These are phyloP conservation scores for Boletus subcaerulescens DNA, from an alignment of 768 basidiomycete genomes.

Conservation along the genomic window DNA sequence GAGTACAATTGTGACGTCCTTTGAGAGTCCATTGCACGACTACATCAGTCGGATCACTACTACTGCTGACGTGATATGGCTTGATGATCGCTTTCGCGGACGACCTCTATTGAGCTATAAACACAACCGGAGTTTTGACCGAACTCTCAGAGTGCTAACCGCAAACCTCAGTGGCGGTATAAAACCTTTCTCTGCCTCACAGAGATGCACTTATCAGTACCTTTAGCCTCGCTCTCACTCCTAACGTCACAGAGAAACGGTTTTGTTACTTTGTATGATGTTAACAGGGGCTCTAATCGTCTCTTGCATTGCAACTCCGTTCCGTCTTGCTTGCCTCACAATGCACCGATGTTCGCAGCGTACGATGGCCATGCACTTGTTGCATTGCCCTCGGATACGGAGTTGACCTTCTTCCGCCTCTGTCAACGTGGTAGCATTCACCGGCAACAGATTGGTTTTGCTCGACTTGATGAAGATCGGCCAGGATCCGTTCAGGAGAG, in stretches of 20 bases:
- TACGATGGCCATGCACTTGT: constrained; percentile 34
- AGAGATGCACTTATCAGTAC: not conserved
- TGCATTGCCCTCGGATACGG: constrained; percentile 27
- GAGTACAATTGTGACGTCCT: constrained; percentile 48
- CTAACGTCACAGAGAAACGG: constrained; percentile 59
- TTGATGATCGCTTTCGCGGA: constrained; percentile 58
- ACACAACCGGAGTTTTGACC: constrained; percentile 61
- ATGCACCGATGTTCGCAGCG: constrained; percentile 20
- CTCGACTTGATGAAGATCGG: constrained; percentile 12
- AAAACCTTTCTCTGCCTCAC: constrained; percentile 1
- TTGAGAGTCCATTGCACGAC: constrained; percentile 44
- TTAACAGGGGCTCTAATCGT: constrained; percentile 38
- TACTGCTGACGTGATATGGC: constrained; percentile 64
- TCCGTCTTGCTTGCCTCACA: constrained; percentile 40
- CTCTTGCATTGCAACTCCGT: constrained; percentile 43
- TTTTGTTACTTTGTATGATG: constrained; percentile 63
- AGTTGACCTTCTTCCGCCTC: constrained; percentile 44
- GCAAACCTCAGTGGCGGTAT: constrained; percentile 34
- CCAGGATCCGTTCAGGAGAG: not conserved
- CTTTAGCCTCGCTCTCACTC: constrained; percentile 49
- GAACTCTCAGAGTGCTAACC: constrained; percentile 48
- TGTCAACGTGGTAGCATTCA: constrained; percentile 46
- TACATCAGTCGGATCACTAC: constrained; percentile 53
- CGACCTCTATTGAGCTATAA: constrained; percentile 59
- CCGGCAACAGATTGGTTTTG: constrained; percentile 38